Conservation (phyloP, 805 yeast genomes). For the Candida patagonica region DNA sequence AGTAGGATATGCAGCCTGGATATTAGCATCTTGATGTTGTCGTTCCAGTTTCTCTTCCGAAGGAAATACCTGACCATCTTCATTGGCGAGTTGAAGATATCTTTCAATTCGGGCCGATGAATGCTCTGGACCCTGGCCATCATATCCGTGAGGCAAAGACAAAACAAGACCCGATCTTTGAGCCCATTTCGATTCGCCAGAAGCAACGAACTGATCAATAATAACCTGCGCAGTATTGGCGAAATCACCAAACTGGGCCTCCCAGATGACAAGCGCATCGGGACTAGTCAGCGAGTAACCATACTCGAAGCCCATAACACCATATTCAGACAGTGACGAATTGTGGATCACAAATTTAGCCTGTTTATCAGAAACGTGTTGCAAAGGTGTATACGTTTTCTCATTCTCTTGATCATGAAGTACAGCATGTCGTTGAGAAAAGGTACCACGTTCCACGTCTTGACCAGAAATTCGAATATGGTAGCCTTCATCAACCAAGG, state of each 20-base stretch:
- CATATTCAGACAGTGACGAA: slow-evolving; percentile 96
- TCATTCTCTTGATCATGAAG: slow-evolving; percentile 92
- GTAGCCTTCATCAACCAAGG: slow-evolving; percentile 84
- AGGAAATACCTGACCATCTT: slow-evolving; percentile 94
- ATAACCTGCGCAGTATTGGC: slow-evolving; percentile 99
- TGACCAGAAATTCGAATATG: slow-evolving; percentile 97
- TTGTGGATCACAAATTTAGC: slow-evolving; percentile 76
- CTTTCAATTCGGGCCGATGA: slow-evolving; percentile 97
- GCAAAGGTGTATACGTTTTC: slow-evolving; percentile 74
- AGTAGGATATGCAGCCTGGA: slow-evolving; percentile 97
- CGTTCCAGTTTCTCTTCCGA: slow-evolving; percentile 77
- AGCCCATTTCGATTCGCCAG: slow-evolving; percentile 97
- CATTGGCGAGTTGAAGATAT: slow-evolving; percentile 90
- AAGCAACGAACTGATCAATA: slow-evolving; percentile 90
- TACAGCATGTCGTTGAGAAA: slow-evolving; percentile 98
- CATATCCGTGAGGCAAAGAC: slow-evolving; percentile 98
- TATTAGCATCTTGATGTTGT: slow-evolving; percentile 98
- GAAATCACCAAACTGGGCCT: slow-evolving; percentile 99
- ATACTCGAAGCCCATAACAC: slow-evolving; percentile 98
- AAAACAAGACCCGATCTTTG: slow-evolving; percentile 95
- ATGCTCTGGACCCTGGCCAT: slow-evolving; percentile 99
- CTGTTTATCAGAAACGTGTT: slow-evolving; percentile 68
- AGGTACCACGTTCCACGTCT: slow-evolving; percentile 99
- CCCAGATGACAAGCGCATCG: slow-evolving; percentile 96
- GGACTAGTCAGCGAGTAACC: slow-evolving; percentile 98